A percentile compares a stretch with the other conserved stretches of the same genome.
Evolutionary conservation across 352 stramenopile species (phyloP).

Genomic region (Phytophthora sansomeana): DNA sequence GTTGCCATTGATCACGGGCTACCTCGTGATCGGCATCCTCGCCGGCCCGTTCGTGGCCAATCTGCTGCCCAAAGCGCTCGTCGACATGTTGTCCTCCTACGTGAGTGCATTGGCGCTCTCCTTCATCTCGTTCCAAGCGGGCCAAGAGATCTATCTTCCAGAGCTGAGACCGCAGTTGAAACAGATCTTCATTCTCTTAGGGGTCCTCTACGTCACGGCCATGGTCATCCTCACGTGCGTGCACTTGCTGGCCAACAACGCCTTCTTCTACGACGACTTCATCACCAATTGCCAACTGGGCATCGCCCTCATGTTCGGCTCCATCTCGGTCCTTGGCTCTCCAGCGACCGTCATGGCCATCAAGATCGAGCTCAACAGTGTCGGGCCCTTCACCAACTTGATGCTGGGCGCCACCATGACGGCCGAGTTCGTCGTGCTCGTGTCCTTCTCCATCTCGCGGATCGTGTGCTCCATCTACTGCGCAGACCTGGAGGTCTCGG

Average conservation of each 20-base stretch:
- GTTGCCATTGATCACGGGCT: slow-evolving; percentile 36
- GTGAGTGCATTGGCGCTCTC: slow-evolving; percentile 72
- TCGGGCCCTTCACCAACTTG: slow-evolving; percentile 77
- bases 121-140: slow-evolving; percentile 82
- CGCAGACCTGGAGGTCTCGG: slow-evolving; percentile 56
- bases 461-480: slow-evolving; percentile 74
- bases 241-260: slow-evolving; percentile 46
- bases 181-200: slow-evolving; percentile 58
- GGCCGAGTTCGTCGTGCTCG: slow-evolving; percentile 74
- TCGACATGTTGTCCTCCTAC: slow-evolving; percentile 39
- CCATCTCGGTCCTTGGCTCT: slow-evolving; percentile 73
- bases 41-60: slow-evolving; percentile 37
- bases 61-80: slow-evolving; percentile 22
- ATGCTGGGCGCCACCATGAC: slow-evolving; percentile 79
- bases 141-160: slow-evolving; percentile 76
- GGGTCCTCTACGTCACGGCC: slow-evolving; percentile 57
- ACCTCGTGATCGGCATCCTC: slow-evolving; percentile 36
- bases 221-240: slow-evolving; percentile 63
- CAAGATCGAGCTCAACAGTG: slow-evolving; percentile 81
- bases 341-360: slow-evolving; percentile 79
- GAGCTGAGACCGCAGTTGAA: slow-evolving; percentile 72
- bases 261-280: slow-evolving; percentile 74
- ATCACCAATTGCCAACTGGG: slow-evolving; percentile 58
- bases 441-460: slow-evolving; percentile 73
- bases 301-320: slow-evolving; percentile 78